These are phyloP conservation scores for Cantharellus anzutake DNA, from an alignment of 768 basidiomycete species.

Conservation along the genomic window DNA sequence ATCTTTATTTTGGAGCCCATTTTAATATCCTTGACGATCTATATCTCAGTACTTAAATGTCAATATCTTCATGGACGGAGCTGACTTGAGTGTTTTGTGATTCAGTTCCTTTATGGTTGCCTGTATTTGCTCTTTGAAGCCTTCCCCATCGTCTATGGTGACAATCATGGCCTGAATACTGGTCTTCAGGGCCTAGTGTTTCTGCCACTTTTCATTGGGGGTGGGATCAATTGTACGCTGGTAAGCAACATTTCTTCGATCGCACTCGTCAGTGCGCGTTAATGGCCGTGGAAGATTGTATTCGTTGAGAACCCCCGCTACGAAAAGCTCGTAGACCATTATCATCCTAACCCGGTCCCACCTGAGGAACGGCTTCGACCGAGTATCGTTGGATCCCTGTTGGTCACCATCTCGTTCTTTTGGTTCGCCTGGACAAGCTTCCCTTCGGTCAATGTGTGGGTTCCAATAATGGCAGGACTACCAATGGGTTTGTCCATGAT, in stretches of 20 bases:
- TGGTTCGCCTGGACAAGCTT: constrained; percentile 12
- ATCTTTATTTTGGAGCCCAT: constrained; percentile 16
- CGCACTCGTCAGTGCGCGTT: background rate
- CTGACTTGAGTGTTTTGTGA: too few species aligned
- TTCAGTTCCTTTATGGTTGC: background rate
- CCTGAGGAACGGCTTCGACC: constrained; percentile 14
- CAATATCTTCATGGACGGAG: too few species aligned
- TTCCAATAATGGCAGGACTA: constrained; percentile 11
- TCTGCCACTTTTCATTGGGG: constrained; percentile 12
- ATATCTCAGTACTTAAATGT: constrained; percentile 1
- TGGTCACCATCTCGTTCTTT: constrained; percentile 11
- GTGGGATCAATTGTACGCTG: constrained; percentile 5
- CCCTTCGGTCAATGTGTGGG: constrained; percentile 4
- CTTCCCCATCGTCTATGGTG: constrained; percentile 16
- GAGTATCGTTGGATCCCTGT: constrained; percentile 6
- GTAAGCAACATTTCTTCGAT: background rate
- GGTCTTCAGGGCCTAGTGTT: constrained; percentile 13
- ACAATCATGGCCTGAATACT: constrained; percentile 14
- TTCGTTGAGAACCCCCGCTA: constrained; percentile 12
- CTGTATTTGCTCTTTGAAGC: constrained; percentile 17
- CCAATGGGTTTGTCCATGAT: constrained; percentile 10
- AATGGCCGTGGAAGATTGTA: background rate
- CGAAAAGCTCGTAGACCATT: constrained; percentile 6
- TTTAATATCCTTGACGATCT: constrained; percentile 12
- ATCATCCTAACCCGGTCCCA: constrained; percentile 8